These are phyloP conservation scores for Ceratocystis eucalypticola DNA, from an alignment of 2,329 filamentous ascomycete species.

Conservation along the genomic window DNA sequence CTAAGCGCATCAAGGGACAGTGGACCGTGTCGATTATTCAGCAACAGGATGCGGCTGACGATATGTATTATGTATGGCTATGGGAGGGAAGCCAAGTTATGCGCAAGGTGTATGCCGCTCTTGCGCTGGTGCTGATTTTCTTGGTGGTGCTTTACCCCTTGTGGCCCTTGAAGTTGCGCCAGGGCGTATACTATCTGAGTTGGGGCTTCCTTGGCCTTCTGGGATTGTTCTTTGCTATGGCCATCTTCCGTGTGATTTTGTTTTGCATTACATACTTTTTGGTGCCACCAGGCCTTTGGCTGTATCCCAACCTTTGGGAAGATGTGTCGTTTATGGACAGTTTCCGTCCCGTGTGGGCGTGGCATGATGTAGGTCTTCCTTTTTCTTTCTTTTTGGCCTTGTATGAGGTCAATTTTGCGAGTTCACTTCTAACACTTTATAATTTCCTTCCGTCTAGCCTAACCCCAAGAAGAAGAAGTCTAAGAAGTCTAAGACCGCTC, in stretches of 20 bases:
- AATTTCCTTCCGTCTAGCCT: conserved; percentile 23
- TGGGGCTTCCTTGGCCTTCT: conserved; percentile 85
- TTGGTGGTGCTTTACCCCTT: conserved; percentile 87
- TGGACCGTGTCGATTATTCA: conserved; percentile 95
- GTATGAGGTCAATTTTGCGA: background rate
- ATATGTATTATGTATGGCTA: conserved; percentile 92
- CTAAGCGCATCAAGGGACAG: conserved; percentile 84
- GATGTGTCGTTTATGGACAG: conserved; percentile 97
- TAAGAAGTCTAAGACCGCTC: conserved; percentile 35
- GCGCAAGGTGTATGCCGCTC: conserved; percentile 78
- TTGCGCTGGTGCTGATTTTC: conserved; percentile 73
- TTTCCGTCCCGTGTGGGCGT: conserved; percentile 92
- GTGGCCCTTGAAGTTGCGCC: conserved; percentile 81
- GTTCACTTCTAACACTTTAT: conserved; percentile 23
- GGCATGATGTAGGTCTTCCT: conserved; percentile 66
- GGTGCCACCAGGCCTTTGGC: conserved; percentile 79
- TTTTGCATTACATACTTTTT: conserved; percentile 87
- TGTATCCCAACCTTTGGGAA: conserved; percentile 96
- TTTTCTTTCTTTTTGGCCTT: background rate
- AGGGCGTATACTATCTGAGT: conserved; percentile 93
- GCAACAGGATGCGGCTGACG: conserved; percentile 77
- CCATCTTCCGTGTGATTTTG: conserved; percentile 87
- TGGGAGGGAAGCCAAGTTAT: conserved; percentile 91
- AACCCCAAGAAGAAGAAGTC: conserved; percentile 42
- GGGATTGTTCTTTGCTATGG: conserved; percentile 92